Evolutionary conservation across 805 yeast genomes (phyloP), one percentile per base, ranked within the genome.

Genomic region (Lipomyces mesembrius): DNA sequence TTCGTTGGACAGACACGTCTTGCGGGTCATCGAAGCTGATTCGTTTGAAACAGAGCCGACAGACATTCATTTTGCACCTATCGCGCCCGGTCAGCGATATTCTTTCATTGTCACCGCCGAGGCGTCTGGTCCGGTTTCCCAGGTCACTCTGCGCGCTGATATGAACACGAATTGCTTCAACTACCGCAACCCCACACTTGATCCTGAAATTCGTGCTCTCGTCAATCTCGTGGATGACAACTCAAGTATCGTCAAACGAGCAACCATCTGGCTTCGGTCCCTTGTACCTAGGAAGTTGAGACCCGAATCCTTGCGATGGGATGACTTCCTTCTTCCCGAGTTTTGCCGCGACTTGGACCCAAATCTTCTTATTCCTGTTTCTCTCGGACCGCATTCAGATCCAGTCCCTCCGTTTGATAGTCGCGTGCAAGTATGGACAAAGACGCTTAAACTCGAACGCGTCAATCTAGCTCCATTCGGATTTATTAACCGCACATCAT

Each of bases 401-500:
- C 20, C 20, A 4, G 69, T 56, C 0, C 70, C 69, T 8, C 61
- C 66, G 9, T 29, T 22, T 9, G 61, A 60, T 29, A 12, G 27
- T 12, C 52, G 60, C 4, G 29, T 52, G 49, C 29, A 60, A 52
- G 61, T 67, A 14, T 51, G 51, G 27, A 43, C 68, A 2, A 66
- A 59, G 54, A 57, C 52, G 11, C 43, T 61, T 37, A 59, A 61
- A 14, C 68, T 65, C n/a, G 70, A 67, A 29, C 67, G 70, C 12
- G 61, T 66, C 8, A 49, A 67, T n/a, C 65, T 39, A 20, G 65
- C 70, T 9, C 70, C 70, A 22, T 20, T 94, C 51, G 73, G 70
- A 9, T 68, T 68, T 88, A 63, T 68, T 39, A 70, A 71, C 53
- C 62, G 72, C 11, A 69, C 72, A 2, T 70, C 74, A 12, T 71